Evolutionary conservation across 2,329 filamentous ascomycete species (phyloP).

Genomic region (Aspergillus ustus): DNA sequence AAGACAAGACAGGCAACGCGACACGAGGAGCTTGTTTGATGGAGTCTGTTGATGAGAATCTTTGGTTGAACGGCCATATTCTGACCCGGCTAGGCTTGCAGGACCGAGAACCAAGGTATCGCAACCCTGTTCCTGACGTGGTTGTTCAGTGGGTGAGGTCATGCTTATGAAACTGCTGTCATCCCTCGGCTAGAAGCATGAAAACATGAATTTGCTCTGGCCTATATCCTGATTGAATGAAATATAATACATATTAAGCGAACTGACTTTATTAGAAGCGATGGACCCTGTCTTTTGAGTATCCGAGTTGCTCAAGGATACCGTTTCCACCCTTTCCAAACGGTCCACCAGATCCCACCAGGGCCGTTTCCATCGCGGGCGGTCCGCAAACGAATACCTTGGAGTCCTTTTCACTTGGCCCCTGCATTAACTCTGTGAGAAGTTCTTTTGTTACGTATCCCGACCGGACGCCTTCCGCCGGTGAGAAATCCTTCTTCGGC

Average conservation of each 20-base stretch:
- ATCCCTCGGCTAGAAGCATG: neutral
- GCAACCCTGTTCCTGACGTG: neutral
- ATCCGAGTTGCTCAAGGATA: conserved; percentile 35
- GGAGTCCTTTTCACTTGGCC: conserved; percentile 43
- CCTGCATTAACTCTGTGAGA: conserved; percentile 55
- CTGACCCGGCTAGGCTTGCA: neutral
- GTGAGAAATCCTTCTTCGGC: conserved; percentile 38
- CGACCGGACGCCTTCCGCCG: conserved; percentile 44
- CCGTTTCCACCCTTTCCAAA: conserved; percentile 46
- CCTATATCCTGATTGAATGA: neutral
- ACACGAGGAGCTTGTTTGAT: neutral
- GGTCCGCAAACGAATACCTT: conserved; percentile 74
- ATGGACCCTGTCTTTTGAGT: conserved; percentile 12
- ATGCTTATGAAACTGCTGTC: neutral
- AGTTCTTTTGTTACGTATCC: conserved; percentile 65
- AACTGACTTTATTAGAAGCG: neutral
- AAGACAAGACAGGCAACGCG: neutral
- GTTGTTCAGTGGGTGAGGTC: neutral
- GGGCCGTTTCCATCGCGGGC: conserved; percentile 64
- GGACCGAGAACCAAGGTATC: neutral
- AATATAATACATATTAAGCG: neutral
- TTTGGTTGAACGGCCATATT: neutral
- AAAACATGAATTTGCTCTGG: neutral
- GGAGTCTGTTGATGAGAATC: neutral
- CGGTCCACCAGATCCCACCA: conserved; percentile 26